Evolutionary conservation across 192 early-diverging fungal genomes (phyloP).

Genomic region (Backusella tarrabulga): DNA sequence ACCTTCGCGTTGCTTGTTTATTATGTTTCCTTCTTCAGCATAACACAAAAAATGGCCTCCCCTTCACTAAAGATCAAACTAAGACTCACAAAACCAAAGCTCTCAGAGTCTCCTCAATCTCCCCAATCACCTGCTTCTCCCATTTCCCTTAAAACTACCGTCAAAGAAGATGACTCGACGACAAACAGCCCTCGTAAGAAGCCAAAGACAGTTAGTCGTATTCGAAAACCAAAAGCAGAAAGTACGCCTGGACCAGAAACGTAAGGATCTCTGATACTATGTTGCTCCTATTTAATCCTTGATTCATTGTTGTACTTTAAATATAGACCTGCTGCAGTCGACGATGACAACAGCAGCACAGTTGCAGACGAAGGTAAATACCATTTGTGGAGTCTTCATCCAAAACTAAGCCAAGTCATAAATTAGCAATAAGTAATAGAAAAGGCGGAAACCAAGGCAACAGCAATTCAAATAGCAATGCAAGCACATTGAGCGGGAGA

Average conservation of each 20-base stretch:
- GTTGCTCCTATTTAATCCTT: not conserved
- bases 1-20: constrained; percentile 4
- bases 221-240: constrained; percentile 9
- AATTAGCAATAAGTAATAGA: not conserved
- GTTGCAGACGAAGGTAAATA: constrained; percentile 15
- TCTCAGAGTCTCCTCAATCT: constrained; percentile 11
- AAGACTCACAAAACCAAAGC: constrained; percentile 3
- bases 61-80: constrained; percentile 19
- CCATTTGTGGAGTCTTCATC: not conserved
- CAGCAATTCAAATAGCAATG: not conserved
- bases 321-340: not conserved
- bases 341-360: constrained; percentile 9
- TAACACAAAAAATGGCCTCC: constrained; percentile 4
- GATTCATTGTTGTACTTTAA: not conserved
- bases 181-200: not conserved
- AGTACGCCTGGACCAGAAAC: constrained; percentile 9
- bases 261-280: not conserved
- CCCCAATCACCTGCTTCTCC: constrained; percentile 6
- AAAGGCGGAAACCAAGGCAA: not conserved
- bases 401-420: not conserved
- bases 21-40: not conserved
- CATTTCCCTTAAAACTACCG: not conserved
- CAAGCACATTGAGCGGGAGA: not conserved
- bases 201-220: not conserved
- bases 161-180: not conserved